Percentiles rank a stretch among this genome's conserved stretches.
Evolutionary conservation across 176 grass and related monocot genomes (phyloP).

Genomic region (Cenchrus americanus): DNA sequence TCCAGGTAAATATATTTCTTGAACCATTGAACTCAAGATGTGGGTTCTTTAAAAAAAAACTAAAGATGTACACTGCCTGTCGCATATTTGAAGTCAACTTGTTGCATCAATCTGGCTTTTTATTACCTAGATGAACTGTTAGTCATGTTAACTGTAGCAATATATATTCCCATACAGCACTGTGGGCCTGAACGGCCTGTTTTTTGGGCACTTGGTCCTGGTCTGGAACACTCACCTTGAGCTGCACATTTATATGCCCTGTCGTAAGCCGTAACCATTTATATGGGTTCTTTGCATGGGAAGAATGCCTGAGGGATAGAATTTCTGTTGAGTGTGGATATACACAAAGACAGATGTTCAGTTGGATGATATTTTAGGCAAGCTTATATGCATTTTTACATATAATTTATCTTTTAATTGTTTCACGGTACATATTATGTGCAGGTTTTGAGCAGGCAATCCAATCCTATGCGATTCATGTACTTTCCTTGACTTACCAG

Average conservation of each 20-base stretch:
- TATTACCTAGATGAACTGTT: neutral
- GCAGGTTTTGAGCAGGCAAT: slow-evolving; percentile 99
- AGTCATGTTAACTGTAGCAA: neutral
- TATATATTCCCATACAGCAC: too few species aligned
- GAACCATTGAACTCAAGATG: neutral
- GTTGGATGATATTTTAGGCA: neutral
- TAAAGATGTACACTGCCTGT: neutral
- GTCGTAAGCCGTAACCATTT: neutral
- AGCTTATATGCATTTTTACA: neutral
- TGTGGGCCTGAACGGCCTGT: neutral
- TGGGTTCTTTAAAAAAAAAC: neutral
- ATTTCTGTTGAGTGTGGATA: neutral
- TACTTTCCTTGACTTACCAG: slow-evolving; percentile 93
- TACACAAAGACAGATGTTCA: neutral
- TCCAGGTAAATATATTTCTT: slow-evolving; percentile 64
- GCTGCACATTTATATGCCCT: too few species aligned
- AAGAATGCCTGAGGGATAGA: neutral
- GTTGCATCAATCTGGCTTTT: neutral
- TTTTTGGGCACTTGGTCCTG: neutral
- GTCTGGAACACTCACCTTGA: neutral
- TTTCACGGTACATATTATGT: neutral
- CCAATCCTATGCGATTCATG: slow-evolving; percentile 85
- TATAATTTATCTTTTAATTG: neutral
- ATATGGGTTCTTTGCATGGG: neutral
- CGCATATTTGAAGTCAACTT: neutral